Base-by-base conservation (phyloP, 2,329 filamentous ascomycete species). In the Lojkania enalia region DNA sequence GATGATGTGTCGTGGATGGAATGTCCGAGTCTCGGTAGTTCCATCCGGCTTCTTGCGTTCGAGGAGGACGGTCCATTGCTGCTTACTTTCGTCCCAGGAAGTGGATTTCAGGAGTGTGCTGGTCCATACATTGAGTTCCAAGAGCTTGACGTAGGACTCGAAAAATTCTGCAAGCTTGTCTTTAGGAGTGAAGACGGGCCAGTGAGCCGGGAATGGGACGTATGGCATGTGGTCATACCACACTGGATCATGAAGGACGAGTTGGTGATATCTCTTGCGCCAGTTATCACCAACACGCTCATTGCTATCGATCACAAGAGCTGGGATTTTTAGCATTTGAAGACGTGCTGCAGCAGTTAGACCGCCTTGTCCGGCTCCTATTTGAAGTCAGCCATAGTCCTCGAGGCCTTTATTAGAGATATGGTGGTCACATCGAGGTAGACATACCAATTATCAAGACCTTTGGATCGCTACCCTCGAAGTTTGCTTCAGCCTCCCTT, bases 231-330 rank as follows among this genome's bases (percentile, higher is more conserved):
- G 66, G 39, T 69, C 66, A 39, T 70, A 69, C 48, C 66, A 65
- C n/a, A 68, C 70, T 4, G 64, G 65, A 5, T 71, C 70, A 48
- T 73, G 70, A 20, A 68, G 65, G 11, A 71, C 70, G 6, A 73
- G 62, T 15, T 73, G 73, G 29, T 74, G 70, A 48, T 78, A 78
- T 36, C 75, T 63, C 36, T 70, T 64, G 1, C 63, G 61, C 75
- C 75, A 78, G 33, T 72, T 74, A 41, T 76, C 71, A 2, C 76
- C 75, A 3, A 77, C 64, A 0, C 64, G 53, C 16, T 60, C 56
- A 21, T 72, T 72, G 18, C 66, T 63, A 35, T 78, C 75, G 32
- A 78, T 62, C n/a, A 77, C 63, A 5, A 78, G 56, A 20, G 72
- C 69, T 1, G 64, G 64, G 3, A 76, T 48, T 2, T 69, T 67